Evolutionary conservation across 257 asterid species (phyloP).

Genomic region (Nicotiana knightiana): DNA sequence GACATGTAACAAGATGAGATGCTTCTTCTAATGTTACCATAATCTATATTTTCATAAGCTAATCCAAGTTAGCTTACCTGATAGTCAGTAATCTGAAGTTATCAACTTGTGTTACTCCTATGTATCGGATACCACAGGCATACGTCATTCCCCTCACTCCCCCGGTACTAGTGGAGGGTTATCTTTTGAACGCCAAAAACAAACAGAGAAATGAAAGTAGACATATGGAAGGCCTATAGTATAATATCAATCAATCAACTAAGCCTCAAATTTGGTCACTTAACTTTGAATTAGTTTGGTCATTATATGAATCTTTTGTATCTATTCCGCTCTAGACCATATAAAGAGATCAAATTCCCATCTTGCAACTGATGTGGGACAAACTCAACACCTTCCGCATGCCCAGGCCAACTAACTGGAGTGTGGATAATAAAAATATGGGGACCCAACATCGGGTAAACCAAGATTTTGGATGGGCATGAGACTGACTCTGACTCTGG

Average conservation of each 20-base stretch:
- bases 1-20: background rate
- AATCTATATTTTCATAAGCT: background rate
- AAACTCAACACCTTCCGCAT: too few relatives aligned
- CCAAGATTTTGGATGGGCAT: too few relatives aligned
- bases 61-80: background rate
- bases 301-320: background rate
- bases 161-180: background rate
- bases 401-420: too few relatives aligned
- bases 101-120: background rate
- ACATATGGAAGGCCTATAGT: background rate
- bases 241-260: background rate
- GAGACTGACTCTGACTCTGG: too few relatives aligned
- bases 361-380: too few relatives aligned
- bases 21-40: background rate
- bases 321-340: background rate
- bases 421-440: too few relatives aligned
- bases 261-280: background rate
- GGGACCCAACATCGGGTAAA: too few relatives aligned
- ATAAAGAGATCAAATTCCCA: too few relatives aligned
- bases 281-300: background rate
- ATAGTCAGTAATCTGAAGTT: background rate
- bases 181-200: background rate
- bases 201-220: background rate
- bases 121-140: background rate
- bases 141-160: background rate